Percentiles rank a stretch among this genome's conserved stretches.
Evolutionary conservation across 495 filamentous ascomycete genomes (phyloP).

Genomic region (Friedmanniomyces endolithicus): DNA sequence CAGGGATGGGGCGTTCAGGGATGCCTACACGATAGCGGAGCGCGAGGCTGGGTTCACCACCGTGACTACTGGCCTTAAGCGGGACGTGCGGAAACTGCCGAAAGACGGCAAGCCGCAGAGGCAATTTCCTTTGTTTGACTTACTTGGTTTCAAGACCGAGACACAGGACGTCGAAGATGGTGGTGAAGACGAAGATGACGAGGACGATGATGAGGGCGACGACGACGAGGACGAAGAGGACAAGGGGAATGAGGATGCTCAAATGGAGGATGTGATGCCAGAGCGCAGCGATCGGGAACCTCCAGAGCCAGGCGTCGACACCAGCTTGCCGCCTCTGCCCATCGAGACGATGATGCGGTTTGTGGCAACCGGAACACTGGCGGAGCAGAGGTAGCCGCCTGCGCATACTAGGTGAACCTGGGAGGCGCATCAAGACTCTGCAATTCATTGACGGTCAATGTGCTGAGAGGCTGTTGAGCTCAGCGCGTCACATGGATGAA

Average conservation of each 20-base stretch:
- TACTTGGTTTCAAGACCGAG: conserved; percentile 8
- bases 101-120: conserved; percentile 1
- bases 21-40: conserved; percentile 59
- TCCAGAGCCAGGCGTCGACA: conserved; percentile 1
- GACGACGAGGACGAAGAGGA: conserved; percentile 10
- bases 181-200: neutral
- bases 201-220: conserved; percentile 4
- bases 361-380: conserved; percentile 1
- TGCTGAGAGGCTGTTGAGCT: neutral
- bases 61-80: conserved; percentile 54
- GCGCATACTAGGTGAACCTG: neutral
- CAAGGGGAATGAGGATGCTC: conserved; percentile 8
- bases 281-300: neutral
- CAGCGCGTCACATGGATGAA: neutral
- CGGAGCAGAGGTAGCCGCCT: no score
- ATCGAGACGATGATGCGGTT: conserved; percentile 11
- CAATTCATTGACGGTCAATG: neutral
- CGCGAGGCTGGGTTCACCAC: conserved; percentile 51
- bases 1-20: conserved; percentile 29
- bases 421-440: neutral
- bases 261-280: neutral
- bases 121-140: neutral
- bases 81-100: conserved; percentile 10
- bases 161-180: neutral
- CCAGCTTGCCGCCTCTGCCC: conserved; percentile 3